A percentile compares a stretch with the other conserved stretches of the same genome.
Evolutionary conservation across 2,329 filamentous ascomycete genomes (phyloP).

Genomic region (Oidium heveae): DNA sequence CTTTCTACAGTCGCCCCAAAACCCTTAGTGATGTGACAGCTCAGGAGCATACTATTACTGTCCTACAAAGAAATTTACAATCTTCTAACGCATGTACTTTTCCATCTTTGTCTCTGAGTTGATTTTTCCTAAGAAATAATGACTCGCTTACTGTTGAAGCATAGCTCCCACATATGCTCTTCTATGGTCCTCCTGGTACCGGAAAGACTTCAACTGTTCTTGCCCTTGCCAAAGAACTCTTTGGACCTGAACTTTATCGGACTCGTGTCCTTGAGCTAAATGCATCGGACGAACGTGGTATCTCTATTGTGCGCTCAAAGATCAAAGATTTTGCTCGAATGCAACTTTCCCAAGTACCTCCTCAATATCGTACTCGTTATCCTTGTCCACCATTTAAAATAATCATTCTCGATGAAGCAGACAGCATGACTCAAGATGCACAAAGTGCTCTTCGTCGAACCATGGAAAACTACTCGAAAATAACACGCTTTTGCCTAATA

Average conservation of each 20-base stretch:
- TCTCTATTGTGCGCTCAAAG: conserved; percentile 88
- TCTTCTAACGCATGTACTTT: conserved; percentile 49
- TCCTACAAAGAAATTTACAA: conserved; percentile 79
- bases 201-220: conserved; percentile 97
- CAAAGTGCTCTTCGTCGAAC: conserved; percentile 79
- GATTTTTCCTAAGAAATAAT: too few relatives aligned
- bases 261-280: conserved; percentile 95
- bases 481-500: conserved; percentile 89
- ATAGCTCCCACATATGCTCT: conserved; percentile 91
- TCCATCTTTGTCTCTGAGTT: too few relatives aligned
- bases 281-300: conserved; percentile 94
- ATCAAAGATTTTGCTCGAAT: conserved; percentile 96
- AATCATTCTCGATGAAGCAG: conserved; percentile 91
- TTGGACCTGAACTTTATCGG: conserved; percentile 81
- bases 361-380: conserved; percentile 43
- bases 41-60: conserved; percentile 87
- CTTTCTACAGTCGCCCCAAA: conserved; percentile 51
- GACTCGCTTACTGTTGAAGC: too few relatives aligned
- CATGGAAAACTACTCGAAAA: conserved; percentile 95
- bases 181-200: conserved; percentile 91
- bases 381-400: conserved; percentile 98
- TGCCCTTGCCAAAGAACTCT: conserved; percentile 88
- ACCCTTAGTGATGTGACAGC: conserved; percentile 84
- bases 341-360: conserved; percentile 58
- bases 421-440: conserved; percentile 97